Conservation (phyloP, 2,329 filamentous ascomycete genomes). For the Fusarium gaditjirri region DNA sequence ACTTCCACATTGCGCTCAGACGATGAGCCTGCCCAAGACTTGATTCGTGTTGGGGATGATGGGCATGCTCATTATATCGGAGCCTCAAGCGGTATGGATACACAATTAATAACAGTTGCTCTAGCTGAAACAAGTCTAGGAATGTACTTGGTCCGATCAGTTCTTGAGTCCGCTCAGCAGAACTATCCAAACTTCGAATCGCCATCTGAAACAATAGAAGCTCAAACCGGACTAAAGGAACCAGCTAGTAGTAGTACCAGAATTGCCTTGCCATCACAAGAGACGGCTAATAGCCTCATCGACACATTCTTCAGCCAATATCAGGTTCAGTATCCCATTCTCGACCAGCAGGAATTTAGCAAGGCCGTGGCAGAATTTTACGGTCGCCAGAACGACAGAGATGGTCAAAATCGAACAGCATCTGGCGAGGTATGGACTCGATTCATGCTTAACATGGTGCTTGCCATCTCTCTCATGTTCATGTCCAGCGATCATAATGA, state of each 20-base stretch:
- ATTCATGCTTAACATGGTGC: constrained; percentile 22
- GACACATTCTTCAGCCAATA: constrained; percentile 9
- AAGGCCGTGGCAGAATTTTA: constrained; percentile 1
- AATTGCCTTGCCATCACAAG: background rate
- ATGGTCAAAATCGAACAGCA: rapidly evolving
- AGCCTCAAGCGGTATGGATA: background rate
- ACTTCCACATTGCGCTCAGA: background rate
- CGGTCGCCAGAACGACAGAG: background rate
- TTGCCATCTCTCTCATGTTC: constrained; percentile 3
- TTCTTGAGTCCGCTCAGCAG: constrained; percentile 9
- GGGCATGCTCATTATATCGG: background rate
- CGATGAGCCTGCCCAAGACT: background rate
- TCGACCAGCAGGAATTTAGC: background rate
- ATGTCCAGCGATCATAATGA: constrained; percentile 6
- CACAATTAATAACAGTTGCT: rapidly evolving
- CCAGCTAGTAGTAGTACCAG: rapidly evolving
- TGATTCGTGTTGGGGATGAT: background rate
- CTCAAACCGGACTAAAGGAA: background rate
- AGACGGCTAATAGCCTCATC: background rate
- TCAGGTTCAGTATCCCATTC: constrained; percentile 15
- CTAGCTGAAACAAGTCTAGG: background rate
- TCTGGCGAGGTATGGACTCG: background rate
- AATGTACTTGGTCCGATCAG: constrained; percentile 17
- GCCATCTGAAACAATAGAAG: background rate
- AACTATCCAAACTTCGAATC: constrained; percentile 7